Evolutionary conservation across 1,284 basidiomycete genomes (phyloP), one percentile per base, ranked within the genome.

Genomic region (Ceratorhiza oryzae-sativae): DNA sequence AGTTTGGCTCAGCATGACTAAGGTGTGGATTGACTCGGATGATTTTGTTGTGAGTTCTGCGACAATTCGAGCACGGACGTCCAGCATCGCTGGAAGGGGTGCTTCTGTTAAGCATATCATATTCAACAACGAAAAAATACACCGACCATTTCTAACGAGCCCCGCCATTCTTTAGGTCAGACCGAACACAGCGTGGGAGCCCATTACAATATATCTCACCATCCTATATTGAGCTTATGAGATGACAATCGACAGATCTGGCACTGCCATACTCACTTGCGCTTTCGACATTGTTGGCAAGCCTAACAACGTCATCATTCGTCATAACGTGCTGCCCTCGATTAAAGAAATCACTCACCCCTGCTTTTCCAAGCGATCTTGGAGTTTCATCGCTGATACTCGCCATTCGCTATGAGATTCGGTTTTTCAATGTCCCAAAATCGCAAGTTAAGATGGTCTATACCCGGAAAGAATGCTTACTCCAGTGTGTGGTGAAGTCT

Each of bases 61-160:
- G 34, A n/a, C 65, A 68, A n/a, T 56, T 68, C 23, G 65, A 68
- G 36, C 65, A 68, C 36, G 65, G 65, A 3, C 65, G 65, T 23
- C 53, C 51, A 10, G 51, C 65, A 56, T 68, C 39, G n/a, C 65
- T 68, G 18, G 18, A 13, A 25, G n/a, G 27, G 9, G 2, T 6
- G 27, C 9, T 20, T 18, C 39, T 13, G n/a, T 18, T 32, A 20
- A 36, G 15, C n/a, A 39, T 20, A 10, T n/a, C 8, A 18, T 32
- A 51, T 30, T 51, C 27, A 12, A 25, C 9, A 3, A 34, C 2
- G n/a, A n/a, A 36, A 46, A 5, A 3, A 3, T 15, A 23, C 13
- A 34, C 62, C 10, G 30, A 51, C 62, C 62, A 65, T 65, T 51
- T 65, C 62, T 65, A 65, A 13, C 41, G 9, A 32, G 27, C 4